Percentiles rank a stretch among this genome's conserved stretches.
These are phyloP conservation scores for Sugiyamaella smithiae DNA, from an alignment of 805 yeast species.

Conservation along the genomic window DNA sequence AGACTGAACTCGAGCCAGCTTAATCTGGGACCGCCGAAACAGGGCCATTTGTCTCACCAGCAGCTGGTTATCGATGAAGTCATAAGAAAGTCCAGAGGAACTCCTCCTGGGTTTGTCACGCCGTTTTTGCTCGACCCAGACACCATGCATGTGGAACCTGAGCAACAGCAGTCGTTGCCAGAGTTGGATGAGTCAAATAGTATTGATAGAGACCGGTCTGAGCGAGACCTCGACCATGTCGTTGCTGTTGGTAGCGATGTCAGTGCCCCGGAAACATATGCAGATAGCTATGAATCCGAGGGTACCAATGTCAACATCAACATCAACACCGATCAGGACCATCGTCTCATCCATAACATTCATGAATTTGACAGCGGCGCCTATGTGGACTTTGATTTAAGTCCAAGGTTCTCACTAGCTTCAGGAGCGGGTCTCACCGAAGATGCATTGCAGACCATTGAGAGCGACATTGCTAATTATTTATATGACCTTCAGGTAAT, in stretches of 20 bases:
- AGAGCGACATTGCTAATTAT: conserved; percentile 34
- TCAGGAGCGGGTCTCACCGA: conserved; percentile 43
- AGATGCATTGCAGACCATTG: conserved; percentile 42
- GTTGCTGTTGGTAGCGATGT: not conserved
- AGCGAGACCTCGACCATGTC: not conserved
- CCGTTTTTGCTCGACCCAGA: conserved; percentile 1
- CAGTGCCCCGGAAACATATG: not conserved
- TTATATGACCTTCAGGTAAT: conserved; percentile 38
- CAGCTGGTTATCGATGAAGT: not conserved
- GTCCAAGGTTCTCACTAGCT: conserved; percentile 41
- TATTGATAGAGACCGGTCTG: not conserved
- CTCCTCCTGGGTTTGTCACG: conserved; percentile 1
- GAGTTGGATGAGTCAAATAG: no score
- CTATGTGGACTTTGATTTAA: conserved; percentile 55
- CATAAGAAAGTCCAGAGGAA: not conserved
- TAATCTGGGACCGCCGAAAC: no score
- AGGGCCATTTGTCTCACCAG: not conserved
- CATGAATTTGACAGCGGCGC: conserved; percentile 25
- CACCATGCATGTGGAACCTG: not conserved
- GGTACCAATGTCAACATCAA: not conserved
- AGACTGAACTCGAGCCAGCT: no score
- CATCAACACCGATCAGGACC: not conserved
- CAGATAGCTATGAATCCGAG: not conserved
- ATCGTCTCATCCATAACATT: not conserved
- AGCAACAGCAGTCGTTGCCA: not conserved